These are phyloP conservation scores for Lichtheimia corymbifera DNA, from an alignment of 371 early-diverging fungal species.

Conservation along the genomic window DNA sequence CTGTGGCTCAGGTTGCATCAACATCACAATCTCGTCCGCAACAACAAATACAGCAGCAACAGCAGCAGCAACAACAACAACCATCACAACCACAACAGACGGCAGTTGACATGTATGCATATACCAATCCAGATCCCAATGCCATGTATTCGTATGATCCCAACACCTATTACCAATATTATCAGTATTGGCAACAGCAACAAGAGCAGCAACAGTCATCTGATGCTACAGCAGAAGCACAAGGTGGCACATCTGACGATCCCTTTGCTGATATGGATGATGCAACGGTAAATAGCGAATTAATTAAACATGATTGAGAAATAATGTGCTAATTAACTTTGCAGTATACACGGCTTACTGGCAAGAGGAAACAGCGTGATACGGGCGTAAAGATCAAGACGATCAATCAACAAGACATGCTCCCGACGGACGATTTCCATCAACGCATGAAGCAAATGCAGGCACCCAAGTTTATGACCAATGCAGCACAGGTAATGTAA, in stretches of 20 bases:
- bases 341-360: conserved; percentile 45
- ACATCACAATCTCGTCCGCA: not conserved
- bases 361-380: conserved; percentile 47
- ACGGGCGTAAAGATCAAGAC: conserved; percentile 46
- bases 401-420: conserved; percentile 53
- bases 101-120: conserved; percentile 34
- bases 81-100: conserved; percentile 17
- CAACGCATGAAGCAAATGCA: conserved; percentile 22
- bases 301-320: conserved; percentile 4
- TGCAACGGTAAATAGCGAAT: conserved; percentile 41
- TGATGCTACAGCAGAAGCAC: conserved; percentile 26
- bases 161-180: conserved; percentile 50
- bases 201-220: conserved; percentile 27
- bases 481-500: conserved; percentile 19
- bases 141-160: conserved; percentile 54
- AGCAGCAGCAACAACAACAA: conserved; percentile 9
- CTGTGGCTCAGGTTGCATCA: too few species aligned
- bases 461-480: conserved; percentile 28
- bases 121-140: conserved; percentile 38
- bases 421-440: conserved; percentile 48
- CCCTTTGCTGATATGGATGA: conserved; percentile 25
- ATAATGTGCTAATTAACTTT: not conserved
- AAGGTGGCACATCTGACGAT: conserved; percentile 15
- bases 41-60: not conserved
- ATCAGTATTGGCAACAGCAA: conserved; percentile 29